Evolutionary conservation across 768 basidiomycete genomes (phyloP).

Genomic region (Russula vinacea): DNA sequence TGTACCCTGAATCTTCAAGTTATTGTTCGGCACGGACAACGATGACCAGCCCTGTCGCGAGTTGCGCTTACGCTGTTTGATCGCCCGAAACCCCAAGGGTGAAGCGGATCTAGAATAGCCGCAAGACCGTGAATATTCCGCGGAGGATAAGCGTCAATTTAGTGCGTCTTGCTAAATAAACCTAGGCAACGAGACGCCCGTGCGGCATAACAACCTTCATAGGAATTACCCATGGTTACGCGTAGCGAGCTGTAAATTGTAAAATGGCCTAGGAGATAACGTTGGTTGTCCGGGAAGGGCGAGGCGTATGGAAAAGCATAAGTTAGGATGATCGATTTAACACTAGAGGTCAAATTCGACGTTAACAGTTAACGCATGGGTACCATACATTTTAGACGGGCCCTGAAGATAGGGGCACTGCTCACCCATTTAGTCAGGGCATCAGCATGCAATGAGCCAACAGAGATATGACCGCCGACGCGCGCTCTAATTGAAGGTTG

Average conservation of each 20-base stretch:
- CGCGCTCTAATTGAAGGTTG: neutral
- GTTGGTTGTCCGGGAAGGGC: neutral
- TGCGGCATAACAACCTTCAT: neutral
- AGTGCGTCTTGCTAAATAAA: neutral
- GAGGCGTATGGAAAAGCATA: slow-evolving; percentile 8
- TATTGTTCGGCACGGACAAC: too few species aligned
- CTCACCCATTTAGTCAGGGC: neutral
- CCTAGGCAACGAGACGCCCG: neutral
- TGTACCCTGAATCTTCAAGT: too few species aligned
- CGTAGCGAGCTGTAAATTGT: neutral
- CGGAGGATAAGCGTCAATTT: neutral
- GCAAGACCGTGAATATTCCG: slow-evolving; percentile 6
- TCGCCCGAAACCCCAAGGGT: neutral
- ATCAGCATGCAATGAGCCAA: neutral
- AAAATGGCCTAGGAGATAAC: neutral
- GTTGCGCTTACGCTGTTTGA: neutral
- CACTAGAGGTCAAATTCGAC: neutral
- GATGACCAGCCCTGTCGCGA: too few species aligned
- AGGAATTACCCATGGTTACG: slow-evolving; percentile 5
- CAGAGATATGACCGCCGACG: neutral
- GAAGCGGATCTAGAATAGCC: neutral
- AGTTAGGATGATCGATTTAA: neutral
- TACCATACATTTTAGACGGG: neutral
- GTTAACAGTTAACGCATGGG: too few species aligned
- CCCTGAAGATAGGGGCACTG: neutral